Percentiles rank a stretch among this genome's conserved stretches.
Evolutionary conservation across 2,329 filamentous ascomycete genomes (phyloP).

Genomic region (Pezicula neosporulosa): DNA sequence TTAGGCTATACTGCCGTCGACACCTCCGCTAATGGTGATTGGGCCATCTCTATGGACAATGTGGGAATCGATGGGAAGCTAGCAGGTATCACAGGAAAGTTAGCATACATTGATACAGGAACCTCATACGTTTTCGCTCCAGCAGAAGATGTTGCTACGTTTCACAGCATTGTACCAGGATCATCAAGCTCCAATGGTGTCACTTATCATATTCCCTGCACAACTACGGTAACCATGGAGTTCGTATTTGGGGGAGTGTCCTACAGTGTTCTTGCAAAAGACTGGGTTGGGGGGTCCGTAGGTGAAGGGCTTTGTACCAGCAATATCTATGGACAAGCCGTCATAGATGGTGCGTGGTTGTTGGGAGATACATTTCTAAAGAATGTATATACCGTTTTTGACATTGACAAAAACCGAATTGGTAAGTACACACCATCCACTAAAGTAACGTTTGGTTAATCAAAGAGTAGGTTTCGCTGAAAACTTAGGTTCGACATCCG

Average conservation of each 20-base stretch:
- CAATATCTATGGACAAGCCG: slow-evolving; percentile 70
- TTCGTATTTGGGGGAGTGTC: slow-evolving; percentile 65
- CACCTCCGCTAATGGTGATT: slow-evolving; percentile 51
- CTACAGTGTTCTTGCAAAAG: slow-evolving; percentile 64
- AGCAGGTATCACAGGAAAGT: slow-evolving; percentile 40
- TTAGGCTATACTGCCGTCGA: slow-evolving; percentile 62
- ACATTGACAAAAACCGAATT: slow-evolving; percentile 64
- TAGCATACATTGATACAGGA: slow-evolving; percentile 79
- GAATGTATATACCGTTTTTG: slow-evolving; percentile 85
- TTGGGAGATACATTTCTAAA: slow-evolving; percentile 83
- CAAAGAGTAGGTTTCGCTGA: slow-evolving; percentile 15
- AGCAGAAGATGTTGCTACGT: slow-evolving; percentile 55
- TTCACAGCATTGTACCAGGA: slow-evolving; percentile 66
- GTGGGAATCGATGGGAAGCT: slow-evolving; percentile 58
- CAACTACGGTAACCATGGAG: slow-evolving; percentile 55
- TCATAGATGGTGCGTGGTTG: slow-evolving; percentile 69
- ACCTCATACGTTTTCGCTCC: slow-evolving; percentile 79
- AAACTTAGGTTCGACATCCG: slow-evolving; percentile 8
- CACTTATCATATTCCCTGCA: slow-evolving; percentile 71
- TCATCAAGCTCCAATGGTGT: slow-evolving; percentile 51
- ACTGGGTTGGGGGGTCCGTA: slow-evolving; percentile 58
- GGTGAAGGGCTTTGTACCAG: slow-evolving; percentile 53
- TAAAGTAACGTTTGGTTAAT: slow-evolving; percentile 6
- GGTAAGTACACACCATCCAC: slow-evolving; percentile 40
- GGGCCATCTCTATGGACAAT: slow-evolving; percentile 70